A percentile compares a stretch with the other conserved stretches of the same genome.
These are phyloP conservation scores for Serendipita vermifera DNA, from an alignment of 768 basidiomycete genomes.

Conservation along the genomic window DNA sequence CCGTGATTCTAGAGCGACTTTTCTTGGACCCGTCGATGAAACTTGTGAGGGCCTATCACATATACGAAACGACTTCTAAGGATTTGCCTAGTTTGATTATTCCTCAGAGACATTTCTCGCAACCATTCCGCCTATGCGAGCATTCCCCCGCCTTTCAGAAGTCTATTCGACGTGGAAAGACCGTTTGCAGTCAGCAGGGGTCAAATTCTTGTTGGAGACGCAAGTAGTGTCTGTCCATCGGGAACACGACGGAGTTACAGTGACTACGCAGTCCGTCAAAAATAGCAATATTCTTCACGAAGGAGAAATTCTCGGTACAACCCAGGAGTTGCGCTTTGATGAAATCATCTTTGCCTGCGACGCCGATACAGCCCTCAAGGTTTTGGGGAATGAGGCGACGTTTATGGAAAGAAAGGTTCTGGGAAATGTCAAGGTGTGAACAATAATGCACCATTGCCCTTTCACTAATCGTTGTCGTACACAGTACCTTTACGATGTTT, in stretches of 20 bases:
- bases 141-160: conserved; percentile 25
- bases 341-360: conserved; percentile 34
- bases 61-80: neutral
- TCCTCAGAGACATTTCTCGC: conserved; percentile 23
- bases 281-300: conserved; percentile 21
- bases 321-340: conserved; percentile 27
- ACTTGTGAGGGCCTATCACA: conserved; percentile 12
- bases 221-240: conserved; percentile 20
- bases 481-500: conserved; percentile 27
- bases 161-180: conserved; percentile 24
- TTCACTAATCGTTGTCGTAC: neutral
- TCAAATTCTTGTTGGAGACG: conserved; percentile 20
- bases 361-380: conserved; percentile 32
- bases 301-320: conserved; percentile 22
- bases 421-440: conserved; percentile 29
- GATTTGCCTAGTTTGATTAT: conserved; percentile 21
- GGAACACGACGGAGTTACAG: conserved; percentile 10
- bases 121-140: conserved; percentile 27
- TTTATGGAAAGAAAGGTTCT: conserved; percentile 30
- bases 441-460: neutral
- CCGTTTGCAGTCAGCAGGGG: conserved; percentile 18
- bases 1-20: conserved; percentile 25
- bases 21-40: conserved; percentile 28
- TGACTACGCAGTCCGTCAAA: conserved; percentile 14
- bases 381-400: conserved; percentile 29